These are phyloP conservation scores for Malassezia japonica DNA, from an alignment of 1,284 basidiomycete genomes.

Conservation along the genomic window DNA sequence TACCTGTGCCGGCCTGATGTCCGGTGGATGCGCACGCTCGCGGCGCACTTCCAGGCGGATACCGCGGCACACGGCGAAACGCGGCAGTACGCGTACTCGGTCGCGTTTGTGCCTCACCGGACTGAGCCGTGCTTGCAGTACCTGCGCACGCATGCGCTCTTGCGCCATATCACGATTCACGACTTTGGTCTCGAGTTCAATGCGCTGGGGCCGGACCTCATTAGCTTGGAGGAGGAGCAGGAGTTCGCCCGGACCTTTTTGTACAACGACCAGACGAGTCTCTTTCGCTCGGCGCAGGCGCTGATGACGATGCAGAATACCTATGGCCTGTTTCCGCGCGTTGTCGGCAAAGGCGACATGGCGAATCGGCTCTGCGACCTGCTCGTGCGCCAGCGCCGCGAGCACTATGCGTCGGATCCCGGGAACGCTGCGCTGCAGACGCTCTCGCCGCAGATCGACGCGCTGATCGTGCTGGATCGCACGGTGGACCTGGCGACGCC, in stretches of 20 bases:
- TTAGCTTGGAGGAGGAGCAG: conserved; percentile 35
- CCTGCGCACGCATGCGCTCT: conserved; percentile 22
- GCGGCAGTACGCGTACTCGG: conserved; percentile 67
- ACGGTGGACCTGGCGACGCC: conserved; percentile 92
- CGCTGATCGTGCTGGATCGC: conserved; percentile 78
- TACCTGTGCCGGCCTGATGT: conserved; percentile 85
- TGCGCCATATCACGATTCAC: conserved; percentile 24
- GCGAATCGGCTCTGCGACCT: conserved; percentile 65
- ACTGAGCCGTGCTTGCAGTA: conserved; percentile 61
- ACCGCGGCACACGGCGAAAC: not conserved
- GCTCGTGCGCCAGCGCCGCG: conserved; percentile 57
- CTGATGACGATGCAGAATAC: conserved; percentile 73
- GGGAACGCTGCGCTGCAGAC: conserved; percentile 22
- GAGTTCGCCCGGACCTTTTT: conserved; percentile 49
- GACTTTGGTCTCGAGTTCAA: conserved; percentile 88
- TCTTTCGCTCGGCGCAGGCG: conserved; percentile 80
- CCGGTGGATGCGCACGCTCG: conserved; percentile 75
- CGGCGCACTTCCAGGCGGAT: conserved; percentile 44
- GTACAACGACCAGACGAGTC: conserved; percentile 85
- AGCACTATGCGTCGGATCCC: conserved; percentile 47
- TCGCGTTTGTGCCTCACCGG: conserved; percentile 75
- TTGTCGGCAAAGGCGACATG: conserved; percentile 84
- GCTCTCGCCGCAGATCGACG: conserved; percentile 59
- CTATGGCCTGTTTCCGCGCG: conserved; percentile 81
- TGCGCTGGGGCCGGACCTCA: conserved; percentile 69